Evolutionary conservation across 1,139 yeast genomes (phyloP).

Genomic region (Saccharomyces pastorianus): DNA sequence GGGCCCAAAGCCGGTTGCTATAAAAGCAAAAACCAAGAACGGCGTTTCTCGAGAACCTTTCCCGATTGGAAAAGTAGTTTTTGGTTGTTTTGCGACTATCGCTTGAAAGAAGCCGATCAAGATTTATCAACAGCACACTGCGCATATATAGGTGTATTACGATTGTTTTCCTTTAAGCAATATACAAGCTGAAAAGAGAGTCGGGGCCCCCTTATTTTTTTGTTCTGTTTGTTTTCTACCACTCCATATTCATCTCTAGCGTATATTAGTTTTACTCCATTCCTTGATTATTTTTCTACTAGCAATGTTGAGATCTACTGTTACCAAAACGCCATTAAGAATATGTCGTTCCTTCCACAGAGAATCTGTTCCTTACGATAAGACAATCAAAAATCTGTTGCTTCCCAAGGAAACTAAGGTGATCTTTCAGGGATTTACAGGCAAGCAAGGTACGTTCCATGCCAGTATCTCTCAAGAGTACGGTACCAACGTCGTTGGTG

Average conservation of each 20-base stretch:
- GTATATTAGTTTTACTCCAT: not conserved
- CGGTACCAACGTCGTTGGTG: constrained; percentile 94
- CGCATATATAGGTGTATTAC: not conserved
- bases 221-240: not conserved
- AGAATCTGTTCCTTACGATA: constrained; percentile 38
- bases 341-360: constrained; percentile 29
- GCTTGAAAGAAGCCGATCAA: not conserved
- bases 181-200: not conserved
- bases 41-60: not conserved
- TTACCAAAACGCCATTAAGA: not conserved
- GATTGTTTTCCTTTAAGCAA: not conserved
- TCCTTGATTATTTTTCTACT: not conserved
- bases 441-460: constrained; percentile 96
- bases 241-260: not conserved
- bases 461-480: constrained; percentile 89
- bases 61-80: constrained; percentile 5
- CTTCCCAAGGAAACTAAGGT: constrained; percentile 86
- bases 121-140: not conserved
- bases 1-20: not conserved
- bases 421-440: constrained; percentile 95
- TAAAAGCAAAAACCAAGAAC: not conserved
- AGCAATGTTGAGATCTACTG: not conserved
- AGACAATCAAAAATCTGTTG: constrained; percentile 80
- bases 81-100: not conserved
- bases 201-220: not conserved